Conservation (phyloP, 257 asterid genomes). For the Gentiana straminea region DNA sequence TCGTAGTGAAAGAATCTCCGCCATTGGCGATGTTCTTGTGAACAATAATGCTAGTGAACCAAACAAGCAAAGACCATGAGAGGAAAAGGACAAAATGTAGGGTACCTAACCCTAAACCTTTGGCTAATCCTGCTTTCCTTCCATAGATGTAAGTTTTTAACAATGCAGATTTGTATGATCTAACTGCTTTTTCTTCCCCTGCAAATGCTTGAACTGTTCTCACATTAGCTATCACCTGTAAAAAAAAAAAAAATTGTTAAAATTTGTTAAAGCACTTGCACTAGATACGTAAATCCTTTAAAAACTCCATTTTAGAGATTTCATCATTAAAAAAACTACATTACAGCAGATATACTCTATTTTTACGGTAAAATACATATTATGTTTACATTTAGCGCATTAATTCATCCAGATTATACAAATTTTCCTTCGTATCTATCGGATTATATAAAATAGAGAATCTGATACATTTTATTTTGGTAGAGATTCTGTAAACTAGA, state of each 20-base stretch:
- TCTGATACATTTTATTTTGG: too few species aligned
- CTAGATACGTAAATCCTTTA: too few species aligned
- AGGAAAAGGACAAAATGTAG: slow-evolving; percentile 85
- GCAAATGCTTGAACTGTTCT: slow-evolving; percentile 95
- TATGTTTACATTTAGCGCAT: too few species aligned
- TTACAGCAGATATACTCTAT: too few species aligned
- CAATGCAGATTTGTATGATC: slow-evolving; percentile 47
- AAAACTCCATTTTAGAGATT: too few species aligned
- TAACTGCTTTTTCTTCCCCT: slow-evolving; percentile 84
- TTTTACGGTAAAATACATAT: too few species aligned
- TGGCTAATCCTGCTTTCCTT: slow-evolving; percentile 82
- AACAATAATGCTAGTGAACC: slow-evolving; percentile 91
- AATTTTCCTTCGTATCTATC: too few species aligned
- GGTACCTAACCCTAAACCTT: slow-evolving; percentile 89
- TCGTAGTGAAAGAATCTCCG: slow-evolving; percentile 91
- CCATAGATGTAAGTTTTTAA: slow-evolving; percentile 66
- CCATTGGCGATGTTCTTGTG: slow-evolving; percentile 87
- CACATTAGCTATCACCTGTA: slow-evolving; percentile 78
- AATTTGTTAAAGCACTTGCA: too few species aligned
- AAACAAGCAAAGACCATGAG: slow-evolving; percentile 91
- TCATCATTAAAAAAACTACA: too few species aligned
- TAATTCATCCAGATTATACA: too few species aligned
- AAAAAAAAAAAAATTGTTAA: not conserved
- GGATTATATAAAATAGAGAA: too few species aligned
- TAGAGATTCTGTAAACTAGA: too few species aligned